A percentile compares a stretch with the other conserved stretches of the same genome.
phyloP scores from a whole-genome alignment of 1,139 yeast species.

The Zygoascus hellenicus region DNA sequence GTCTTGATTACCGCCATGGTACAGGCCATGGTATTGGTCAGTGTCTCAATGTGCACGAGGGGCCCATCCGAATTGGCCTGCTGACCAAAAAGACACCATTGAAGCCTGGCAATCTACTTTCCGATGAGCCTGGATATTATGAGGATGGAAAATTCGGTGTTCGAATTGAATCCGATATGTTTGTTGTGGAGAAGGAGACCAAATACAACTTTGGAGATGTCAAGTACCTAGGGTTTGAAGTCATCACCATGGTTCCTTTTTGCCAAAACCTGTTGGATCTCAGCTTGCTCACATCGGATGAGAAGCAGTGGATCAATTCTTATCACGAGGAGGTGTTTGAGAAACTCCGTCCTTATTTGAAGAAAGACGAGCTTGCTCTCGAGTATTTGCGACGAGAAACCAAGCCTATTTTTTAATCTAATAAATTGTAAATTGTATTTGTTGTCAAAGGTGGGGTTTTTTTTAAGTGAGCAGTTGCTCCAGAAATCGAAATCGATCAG shows the following conservation, averaged over 20 bases:
- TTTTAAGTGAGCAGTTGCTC: no score
- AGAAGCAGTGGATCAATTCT: conserved; percentile 58
- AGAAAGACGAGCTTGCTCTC: conserved; percentile 47
- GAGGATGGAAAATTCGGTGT: conserved; percentile 92
- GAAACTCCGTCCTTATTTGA: conserved; percentile 44
- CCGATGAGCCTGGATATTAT: conserved; percentile 96
- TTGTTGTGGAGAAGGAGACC: conserved; percentile 48
- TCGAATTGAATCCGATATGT: conserved; percentile 78
- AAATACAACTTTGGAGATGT: conserved; percentile 43
- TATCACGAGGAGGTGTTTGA: conserved; percentile 64
- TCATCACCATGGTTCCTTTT: conserved; percentile 84
- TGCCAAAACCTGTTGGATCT: conserved; percentile 62
- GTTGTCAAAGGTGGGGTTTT: no score
- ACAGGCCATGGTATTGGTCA: conserved; percentile 98
- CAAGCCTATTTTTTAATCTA: conserved; percentile 31
- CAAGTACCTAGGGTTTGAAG: conserved; percentile 68
- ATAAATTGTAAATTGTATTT: no score
- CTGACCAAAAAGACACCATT: conserved; percentile 43
- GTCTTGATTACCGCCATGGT: conserved; percentile 91
- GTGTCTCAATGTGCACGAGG: conserved; percentile 90
- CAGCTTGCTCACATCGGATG: conserved; percentile 53
- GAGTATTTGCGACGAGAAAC: conserved; percentile 80
- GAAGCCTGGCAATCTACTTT: conserved; percentile 68
- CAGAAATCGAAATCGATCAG: no score
- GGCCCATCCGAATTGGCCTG: conserved; percentile 89